Conservation (phyloP, 805 yeast species). For the Kodamaea neixiangensis region DNA sequence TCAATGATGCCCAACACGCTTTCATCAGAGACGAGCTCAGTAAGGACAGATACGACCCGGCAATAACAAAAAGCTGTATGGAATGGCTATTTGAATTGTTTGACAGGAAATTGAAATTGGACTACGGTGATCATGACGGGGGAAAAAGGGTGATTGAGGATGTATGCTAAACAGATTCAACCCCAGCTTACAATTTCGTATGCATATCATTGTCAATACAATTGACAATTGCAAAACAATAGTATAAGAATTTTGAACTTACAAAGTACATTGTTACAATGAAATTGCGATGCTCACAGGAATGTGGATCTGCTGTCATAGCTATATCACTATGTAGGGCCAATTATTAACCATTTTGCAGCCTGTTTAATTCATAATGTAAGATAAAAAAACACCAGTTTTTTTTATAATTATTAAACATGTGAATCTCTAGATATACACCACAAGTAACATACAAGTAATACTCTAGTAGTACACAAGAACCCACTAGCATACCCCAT, state of each 20-base stretch:
- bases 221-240: not conserved
- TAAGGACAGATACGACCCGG: constrained; percentile 83
- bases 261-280: not conserved
- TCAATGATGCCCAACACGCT: constrained; percentile 82
- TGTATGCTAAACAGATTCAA: no score
- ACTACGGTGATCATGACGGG: constrained; percentile 65
- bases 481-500: not conserved
- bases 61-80: constrained; percentile 65
- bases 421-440: no score
- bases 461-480: not conserved
- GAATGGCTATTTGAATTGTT: constrained; percentile 72
- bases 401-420: no score
- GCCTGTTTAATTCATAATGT: no score
- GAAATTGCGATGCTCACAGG: not conserved
- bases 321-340: no score
- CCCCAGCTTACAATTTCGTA: no score
- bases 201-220: not conserved
- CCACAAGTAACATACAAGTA: no score
- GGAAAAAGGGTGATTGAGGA: constrained; percentile 53
- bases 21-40: constrained; percentile 77
- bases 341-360: no score
- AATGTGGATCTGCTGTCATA: no score
- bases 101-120: constrained; percentile 64
- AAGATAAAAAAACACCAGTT: no score
- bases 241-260: not conserved